Conservation (phyloP, 2,329 filamentous ascomycete genomes). For the Botrytis sinoallii region DNA sequence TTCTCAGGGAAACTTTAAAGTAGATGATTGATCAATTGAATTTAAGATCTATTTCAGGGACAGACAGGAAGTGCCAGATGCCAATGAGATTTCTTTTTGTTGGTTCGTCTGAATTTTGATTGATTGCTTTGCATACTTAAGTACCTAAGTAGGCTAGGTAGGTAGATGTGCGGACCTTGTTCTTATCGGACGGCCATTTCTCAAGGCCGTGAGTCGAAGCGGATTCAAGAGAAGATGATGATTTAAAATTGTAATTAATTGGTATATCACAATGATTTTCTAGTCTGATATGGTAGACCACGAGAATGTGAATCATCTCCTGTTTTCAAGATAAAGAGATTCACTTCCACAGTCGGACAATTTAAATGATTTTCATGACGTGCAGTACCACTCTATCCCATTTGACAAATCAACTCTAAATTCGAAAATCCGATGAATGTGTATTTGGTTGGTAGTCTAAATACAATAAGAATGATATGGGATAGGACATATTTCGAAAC, state of each 20-base stretch:
- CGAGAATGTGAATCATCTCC: background rate
- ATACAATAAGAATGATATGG: background rate
- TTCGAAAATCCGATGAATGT: background rate
- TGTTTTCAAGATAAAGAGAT: background rate
- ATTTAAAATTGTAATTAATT: background rate
- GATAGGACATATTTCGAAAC: constrained; percentile 13
- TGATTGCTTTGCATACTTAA: background rate
- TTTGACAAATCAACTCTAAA: background rate
- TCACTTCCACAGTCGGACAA: background rate
- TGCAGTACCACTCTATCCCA: background rate
- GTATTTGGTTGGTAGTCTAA: background rate
- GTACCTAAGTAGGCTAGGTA: too few relatives aligned
- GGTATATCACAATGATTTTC: background rate
- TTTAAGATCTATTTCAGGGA: background rate
- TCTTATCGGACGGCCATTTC: background rate
- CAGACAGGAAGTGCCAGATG: background rate
- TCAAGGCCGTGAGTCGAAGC: background rate
- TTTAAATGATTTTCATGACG: background rate
- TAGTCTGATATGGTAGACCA: background rate
- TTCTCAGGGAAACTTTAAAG: background rate
- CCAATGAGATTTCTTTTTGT: background rate
- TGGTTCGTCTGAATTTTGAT: background rate
- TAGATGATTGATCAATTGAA: background rate
- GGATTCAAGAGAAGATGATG: background rate
- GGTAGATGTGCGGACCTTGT: background rate